Evolutionary conservation across 805 yeast genomes (phyloP).

Genomic region (Schizosaccharomyces osmophilus): DNA sequence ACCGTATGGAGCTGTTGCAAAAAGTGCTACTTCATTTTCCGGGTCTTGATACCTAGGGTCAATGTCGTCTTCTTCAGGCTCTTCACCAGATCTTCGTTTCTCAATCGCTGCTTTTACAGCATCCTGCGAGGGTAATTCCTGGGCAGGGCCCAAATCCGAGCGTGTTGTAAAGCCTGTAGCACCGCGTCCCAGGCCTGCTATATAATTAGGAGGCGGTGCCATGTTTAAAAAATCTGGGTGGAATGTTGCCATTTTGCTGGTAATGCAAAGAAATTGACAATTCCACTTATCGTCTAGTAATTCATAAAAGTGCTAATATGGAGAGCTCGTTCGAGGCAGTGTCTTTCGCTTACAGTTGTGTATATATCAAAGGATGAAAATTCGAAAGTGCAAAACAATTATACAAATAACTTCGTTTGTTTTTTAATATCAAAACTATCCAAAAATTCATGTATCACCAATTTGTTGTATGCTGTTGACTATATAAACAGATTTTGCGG

Average conservation of each 20-base stretch:
- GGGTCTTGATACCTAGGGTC: constrained; percentile 13
- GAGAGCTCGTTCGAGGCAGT: too few relatives aligned
- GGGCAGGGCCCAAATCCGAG: constrained; percentile 40
- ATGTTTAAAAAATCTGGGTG: background rate
- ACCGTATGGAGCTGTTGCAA: constrained; percentile 13
- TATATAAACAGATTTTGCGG: too few relatives aligned
- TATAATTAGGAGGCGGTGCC: background rate
- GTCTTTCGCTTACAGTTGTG: too few relatives aligned
- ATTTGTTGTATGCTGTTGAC: too few relatives aligned
- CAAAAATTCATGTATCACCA: too few relatives aligned
- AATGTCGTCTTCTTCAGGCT: constrained; percentile 11
- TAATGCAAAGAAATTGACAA: background rate
- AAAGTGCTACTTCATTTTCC: constrained; percentile 16
- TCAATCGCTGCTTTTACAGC: constrained; percentile 13
- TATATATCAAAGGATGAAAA: too few relatives aligned
- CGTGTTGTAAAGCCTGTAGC: constrained; percentile 81
- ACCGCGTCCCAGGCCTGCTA: constrained; percentile 66
- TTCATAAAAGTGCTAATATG: too few relatives aligned
- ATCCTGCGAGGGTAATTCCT: constrained; percentile 17
- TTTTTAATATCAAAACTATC: too few relatives aligned
- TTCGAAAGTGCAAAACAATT: too few relatives aligned
- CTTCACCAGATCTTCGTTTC: constrained; percentile 9
- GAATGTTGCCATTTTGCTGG: background rate
- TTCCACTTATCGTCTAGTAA: too few relatives aligned
- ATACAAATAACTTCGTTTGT: too few relatives aligned